Base-by-base conservation (phyloP, 2,329 filamentous ascomycete species). In the Didymella arachidicola region DNA sequence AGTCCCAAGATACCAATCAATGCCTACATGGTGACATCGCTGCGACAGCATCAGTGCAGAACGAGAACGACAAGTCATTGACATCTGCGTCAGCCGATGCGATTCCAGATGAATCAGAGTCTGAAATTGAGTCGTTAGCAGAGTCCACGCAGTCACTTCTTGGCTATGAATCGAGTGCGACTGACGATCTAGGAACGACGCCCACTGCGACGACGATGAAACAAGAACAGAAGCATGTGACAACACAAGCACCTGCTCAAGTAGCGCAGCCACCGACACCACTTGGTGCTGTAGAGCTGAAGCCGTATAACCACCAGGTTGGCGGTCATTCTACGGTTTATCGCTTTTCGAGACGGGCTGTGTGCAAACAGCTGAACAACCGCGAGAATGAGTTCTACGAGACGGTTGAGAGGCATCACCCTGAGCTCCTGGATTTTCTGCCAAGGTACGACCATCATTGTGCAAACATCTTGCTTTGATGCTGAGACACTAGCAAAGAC, bases 301-400 rank as follows among this genome's bases (percentile, higher is more conserved):
- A 97, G 71, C 95, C 95, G 1, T 99, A 97, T 79, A 92, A 92
- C 66, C 95, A 99, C 78, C 95, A 99, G 78, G 95, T 99, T 54
- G 95, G 95, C 58, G 95, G 95, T 0, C 95, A 99, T 76, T 97
- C 93, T 7, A 97, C 94, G 0, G 86, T 99, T 34, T 99, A 96
- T 85, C 89, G 94, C 41, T 98, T 99, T 74, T 98, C 95, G 18
- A 89, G 92, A 66, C 87, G 93, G 69, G 95, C 95, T 55, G 93
- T 99, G 11, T 99, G 95, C 83, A 99, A 99, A 79, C 93, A 97
- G 79, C 85, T 99, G 72, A 99, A 97, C 77, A 99, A 97, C 76
- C 87, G 94, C 71, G 95, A 99, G 75, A 99, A 99, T 78, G 92
- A 97, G 79, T 99, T 99, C 75, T 99, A 99, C 77, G 95, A 99